phyloP scores from a whole-genome alignment of 768 basidiomycete genomes.

The Calocybe gangraenosa region DNA sequence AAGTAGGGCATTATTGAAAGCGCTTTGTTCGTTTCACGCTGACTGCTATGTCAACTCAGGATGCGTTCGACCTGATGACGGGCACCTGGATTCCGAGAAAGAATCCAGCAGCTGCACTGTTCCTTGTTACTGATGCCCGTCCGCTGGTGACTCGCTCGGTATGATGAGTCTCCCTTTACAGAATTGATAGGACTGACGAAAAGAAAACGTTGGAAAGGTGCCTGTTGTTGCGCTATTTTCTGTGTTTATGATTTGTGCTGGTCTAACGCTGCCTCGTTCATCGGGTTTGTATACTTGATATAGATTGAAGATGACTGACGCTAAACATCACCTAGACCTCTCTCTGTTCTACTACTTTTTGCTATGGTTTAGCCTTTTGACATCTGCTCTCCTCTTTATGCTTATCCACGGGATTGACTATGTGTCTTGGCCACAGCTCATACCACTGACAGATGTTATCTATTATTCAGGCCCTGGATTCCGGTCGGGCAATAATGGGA shows the following conservation, averaged over 20 bases:
- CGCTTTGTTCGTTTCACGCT: constrained; percentile 9
- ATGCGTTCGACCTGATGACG: constrained; percentile 92
- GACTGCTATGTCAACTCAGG: constrained; percentile 39
- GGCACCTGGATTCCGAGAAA: constrained; percentile 87
- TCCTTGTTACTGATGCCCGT: constrained; percentile 72
- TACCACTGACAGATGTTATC: constrained; percentile 79
- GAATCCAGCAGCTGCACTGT: constrained; percentile 63
- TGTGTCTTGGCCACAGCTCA: constrained; percentile 89
- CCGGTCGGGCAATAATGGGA: constrained; percentile 73
- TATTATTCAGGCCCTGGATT: constrained; percentile 89
- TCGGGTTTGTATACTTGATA: constrained; percentile 58
- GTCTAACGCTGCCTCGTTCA: constrained; percentile 79
- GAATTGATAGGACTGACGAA: background rate
- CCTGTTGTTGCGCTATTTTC: constrained; percentile 81
- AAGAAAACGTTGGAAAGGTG: no score
- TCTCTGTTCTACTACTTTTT: constrained; percentile 82
- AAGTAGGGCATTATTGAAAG: constrained; percentile 53
- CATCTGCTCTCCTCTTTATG: constrained; percentile 67
- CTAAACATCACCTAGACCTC: constrained; percentile 51
- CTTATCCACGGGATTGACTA: constrained; percentile 87
- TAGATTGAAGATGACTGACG: constrained; percentile 1
- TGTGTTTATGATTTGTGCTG: constrained; percentile 83
- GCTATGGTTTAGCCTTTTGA: constrained; percentile 70
- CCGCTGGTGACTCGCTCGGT: constrained; percentile 85
- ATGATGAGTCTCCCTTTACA: constrained; percentile 25